Evolutionary conservation across 345 rosid genomes (phyloP), one percentile per base, ranked within the genome.

Genomic region (Litchi chinensis): DNA sequence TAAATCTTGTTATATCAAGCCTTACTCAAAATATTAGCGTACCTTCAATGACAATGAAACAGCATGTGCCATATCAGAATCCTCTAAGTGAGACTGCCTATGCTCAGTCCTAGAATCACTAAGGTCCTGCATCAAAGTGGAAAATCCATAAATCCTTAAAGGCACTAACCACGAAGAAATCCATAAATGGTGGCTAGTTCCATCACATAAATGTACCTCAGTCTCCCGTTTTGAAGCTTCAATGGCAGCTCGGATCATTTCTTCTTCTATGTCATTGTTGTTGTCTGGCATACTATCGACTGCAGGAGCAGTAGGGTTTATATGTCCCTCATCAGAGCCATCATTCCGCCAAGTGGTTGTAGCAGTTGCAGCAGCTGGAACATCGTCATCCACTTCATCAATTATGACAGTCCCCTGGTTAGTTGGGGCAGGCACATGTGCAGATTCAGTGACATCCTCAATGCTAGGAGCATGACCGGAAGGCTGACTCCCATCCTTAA

Each of bases 181-280:
- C 22, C 41, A 79, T 19, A 64, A 68, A 52, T 41, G 50, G 26
- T 18, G 28, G 39, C 72, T 8, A 9, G 70, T 22, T 48, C 22
- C 12, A 22, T 54, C 70, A 39, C 77, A 52, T 56, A 63, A 71
- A 71, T 64, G 83, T 79, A 89, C 95, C 91, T 82, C 88, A 80
- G 86, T 91, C 64, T 93, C 98, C 79, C 57, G 76, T 78, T 85
- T 97, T 48, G 99, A 97, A 82, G 99, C 99, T 91, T 97, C 99
- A 73, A 97, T 94, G 78, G 99, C 99, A 87, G 98, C 99, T 78
- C 82, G 86, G 82, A 97, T 77, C 99, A 97, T 97, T 85, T 97
- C 95, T 89, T 97, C 99, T 87, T 97, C 99, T 66, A 94, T 91
- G 75, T 95, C 99, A 90, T 90, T 86, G 85, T 76, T 44, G 84